These are phyloP conservation scores for Mucor indicus DNA, from an alignment of 371 early-diverging fungal species.

Conservation along the genomic window DNA sequence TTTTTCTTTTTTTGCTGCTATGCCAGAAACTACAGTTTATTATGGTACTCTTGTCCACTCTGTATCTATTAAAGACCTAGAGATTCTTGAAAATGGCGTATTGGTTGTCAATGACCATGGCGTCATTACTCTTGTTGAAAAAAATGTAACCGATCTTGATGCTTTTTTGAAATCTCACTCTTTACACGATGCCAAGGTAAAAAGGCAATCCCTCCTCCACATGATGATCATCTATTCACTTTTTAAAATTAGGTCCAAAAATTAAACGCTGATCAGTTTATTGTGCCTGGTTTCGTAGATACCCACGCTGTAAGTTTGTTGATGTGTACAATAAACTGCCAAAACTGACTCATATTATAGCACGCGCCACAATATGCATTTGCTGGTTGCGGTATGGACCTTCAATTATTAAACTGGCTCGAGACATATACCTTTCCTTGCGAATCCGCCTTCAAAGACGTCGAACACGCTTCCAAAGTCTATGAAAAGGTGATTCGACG, in stretches of 20 bases:
- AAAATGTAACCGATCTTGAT: slow-evolving; percentile 34
- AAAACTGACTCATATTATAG: slow-evolving; percentile 12
- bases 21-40: slow-evolving; percentile 32
- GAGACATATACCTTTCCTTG: slow-evolving; percentile 82
- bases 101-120: slow-evolving; percentile 51
- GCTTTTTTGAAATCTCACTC: slow-evolving; percentile 12
- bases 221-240: background rate
- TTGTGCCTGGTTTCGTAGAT: slow-evolving; percentile 88
- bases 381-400: slow-evolving; percentile 84
- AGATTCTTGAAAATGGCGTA: slow-evolving; percentile 51
- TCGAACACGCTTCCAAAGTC: slow-evolving; percentile 57
- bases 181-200: slow-evolving; percentile 12
- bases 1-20: background rate
- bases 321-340: background rate
- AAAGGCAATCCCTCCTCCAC: too few species aligned
- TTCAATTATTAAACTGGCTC: slow-evolving; percentile 89
- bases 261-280: slow-evolving; percentile 59
- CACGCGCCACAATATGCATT: slow-evolving; percentile 95
- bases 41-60: slow-evolving; percentile 74
- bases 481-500: slow-evolving; percentile 67
- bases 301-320: slow-evolving; percentile 69
- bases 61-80: slow-evolving; percentile 52
- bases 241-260: slow-evolving; percentile 30
- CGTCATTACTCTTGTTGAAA: slow-evolving; percentile 50
- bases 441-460: slow-evolving; percentile 68